phyloP scores from a whole-genome alignment of 805 yeast species.

The Sugiyamaella boreocaroliniensis region DNA sequence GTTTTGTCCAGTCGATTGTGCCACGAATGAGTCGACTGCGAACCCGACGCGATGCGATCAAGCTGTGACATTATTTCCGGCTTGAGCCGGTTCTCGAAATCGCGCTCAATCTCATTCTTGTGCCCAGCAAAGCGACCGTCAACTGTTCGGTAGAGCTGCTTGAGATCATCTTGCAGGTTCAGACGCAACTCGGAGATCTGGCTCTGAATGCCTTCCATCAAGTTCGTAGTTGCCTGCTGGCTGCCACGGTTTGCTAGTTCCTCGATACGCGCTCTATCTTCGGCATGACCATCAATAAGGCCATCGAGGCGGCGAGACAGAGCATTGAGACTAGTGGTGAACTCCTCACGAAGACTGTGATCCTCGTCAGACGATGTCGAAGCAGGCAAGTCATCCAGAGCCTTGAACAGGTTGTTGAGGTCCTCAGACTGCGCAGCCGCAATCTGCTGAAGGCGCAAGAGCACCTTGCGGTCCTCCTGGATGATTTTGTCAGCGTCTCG shows the following conservation, averaged over 20 bases:
- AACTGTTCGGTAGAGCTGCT: neutral
- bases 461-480: neutral
- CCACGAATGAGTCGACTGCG: neutral
- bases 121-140: neutral
- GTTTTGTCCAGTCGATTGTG: neutral
- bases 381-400: slow-evolving; percentile 1
- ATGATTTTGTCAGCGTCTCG: slow-evolving; percentile 2
- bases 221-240: neutral
- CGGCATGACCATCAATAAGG: neutral
- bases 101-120: neutral
- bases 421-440: slow-evolving; percentile 7
- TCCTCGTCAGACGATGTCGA: neutral
- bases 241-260: neutral
- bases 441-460: neutral
- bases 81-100: neutral
- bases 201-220: neutral
- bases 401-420: slow-evolving; percentile 1
- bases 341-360: neutral
- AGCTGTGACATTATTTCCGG: neutral
- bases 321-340: neutral
- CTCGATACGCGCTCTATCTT: neutral
- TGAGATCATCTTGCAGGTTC: neutral
- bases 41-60: neutral
- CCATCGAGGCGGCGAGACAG: neutral
- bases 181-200: neutral